Conservation (phyloP, 208 protist species). For the Willaertia magna region DNA sequence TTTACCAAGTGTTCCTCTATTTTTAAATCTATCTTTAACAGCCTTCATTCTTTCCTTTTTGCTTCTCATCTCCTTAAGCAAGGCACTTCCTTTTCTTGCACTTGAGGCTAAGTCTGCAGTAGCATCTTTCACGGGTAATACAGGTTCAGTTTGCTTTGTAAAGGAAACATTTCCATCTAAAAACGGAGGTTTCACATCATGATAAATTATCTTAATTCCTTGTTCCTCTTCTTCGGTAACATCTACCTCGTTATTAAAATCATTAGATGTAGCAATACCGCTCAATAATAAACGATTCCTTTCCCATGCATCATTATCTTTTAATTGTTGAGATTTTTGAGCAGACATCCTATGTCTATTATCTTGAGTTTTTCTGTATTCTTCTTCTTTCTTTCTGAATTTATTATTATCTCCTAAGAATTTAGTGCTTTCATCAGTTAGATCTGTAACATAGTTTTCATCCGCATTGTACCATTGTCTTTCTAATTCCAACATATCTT, state of each 20-base stretch:
- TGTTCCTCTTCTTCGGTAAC: constrained; percentile 40
- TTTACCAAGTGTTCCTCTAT: constrained; percentile 39
- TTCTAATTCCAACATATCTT: not conserved
- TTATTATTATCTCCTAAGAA: not conserved
- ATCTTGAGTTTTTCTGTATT: not conserved
- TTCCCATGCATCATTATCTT: constrained; percentile 14
- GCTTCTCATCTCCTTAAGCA: constrained; percentile 50
- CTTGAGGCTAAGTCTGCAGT: constrained; percentile 62
- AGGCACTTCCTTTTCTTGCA: constrained; percentile 50
- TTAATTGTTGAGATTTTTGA: not conserved
- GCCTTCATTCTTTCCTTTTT: constrained; percentile 32
- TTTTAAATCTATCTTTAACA: constrained; percentile 28
- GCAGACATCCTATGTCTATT: not conserved
- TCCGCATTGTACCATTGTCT: not conserved
- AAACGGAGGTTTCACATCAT: constrained; percentile 65
- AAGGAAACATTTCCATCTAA: constrained; percentile 53
- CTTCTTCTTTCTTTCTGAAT: not conserved
- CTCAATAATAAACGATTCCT: not conserved
- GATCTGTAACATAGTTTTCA: not conserved
- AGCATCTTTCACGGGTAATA: constrained; percentile 56
- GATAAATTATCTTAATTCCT: constrained; percentile 51
- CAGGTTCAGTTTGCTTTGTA: constrained; percentile 40
- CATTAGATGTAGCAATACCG: constrained; percentile 23
- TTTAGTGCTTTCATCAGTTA: not conserved
- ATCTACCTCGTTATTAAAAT: constrained; percentile 26